These are phyloP conservation scores for Penicillium sp. DNA, from an alignment of 2,329 filamentous ascomycete species.

Conservation along the genomic window DNA sequence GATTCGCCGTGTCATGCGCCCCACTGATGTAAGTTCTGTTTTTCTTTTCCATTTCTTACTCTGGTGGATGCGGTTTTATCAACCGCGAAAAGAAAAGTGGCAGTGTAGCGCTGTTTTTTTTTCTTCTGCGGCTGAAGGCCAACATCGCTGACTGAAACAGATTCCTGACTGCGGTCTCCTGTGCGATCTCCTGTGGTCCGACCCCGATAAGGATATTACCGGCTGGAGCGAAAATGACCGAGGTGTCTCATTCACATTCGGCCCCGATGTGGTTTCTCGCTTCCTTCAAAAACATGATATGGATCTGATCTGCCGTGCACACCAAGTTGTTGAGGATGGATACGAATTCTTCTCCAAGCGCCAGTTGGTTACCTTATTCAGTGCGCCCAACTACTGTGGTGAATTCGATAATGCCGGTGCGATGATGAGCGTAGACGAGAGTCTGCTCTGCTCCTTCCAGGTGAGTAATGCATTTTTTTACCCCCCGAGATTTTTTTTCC, in stretches of 20 bases:
- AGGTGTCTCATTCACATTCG: constrained; percentile 98
- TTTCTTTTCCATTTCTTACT: constrained; percentile 3
- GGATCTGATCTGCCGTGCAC: constrained; percentile 97
- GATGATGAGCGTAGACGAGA: constrained; percentile 99
- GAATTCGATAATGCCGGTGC: constrained; percentile 99
- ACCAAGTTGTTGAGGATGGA: constrained; percentile 97
- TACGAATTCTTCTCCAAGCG: constrained; percentile 99
- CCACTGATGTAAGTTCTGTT: constrained; percentile 79
- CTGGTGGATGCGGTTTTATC: constrained; percentile 3
- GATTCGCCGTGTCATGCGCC: constrained; percentile 97
- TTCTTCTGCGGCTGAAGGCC: constrained; percentile 33
- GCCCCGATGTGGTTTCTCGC: constrained; percentile 91
- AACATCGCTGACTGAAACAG: constrained; percentile 55
- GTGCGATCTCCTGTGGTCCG: constrained; percentile 97
- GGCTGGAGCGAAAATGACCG: constrained; percentile 99
- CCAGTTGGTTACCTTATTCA: constrained; percentile 95
- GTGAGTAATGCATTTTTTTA: constrained; percentile 47
- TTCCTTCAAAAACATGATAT: constrained; percentile 99
- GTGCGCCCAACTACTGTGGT: constrained; percentile 97
- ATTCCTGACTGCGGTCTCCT: constrained; percentile 97
- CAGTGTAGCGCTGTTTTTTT: constrained; percentile 11
- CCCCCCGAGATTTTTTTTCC: neutral
- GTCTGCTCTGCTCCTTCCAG: constrained; percentile 98
- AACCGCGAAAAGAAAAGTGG: constrained; percentile 11
- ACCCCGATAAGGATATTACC: constrained; percentile 98